A percentile compares a stretch with the other conserved stretches of the same genome.
Evolutionary conservation across 2,329 filamentous ascomycete species (phyloP).

Genomic region (Clonostachys sp.): DNA sequence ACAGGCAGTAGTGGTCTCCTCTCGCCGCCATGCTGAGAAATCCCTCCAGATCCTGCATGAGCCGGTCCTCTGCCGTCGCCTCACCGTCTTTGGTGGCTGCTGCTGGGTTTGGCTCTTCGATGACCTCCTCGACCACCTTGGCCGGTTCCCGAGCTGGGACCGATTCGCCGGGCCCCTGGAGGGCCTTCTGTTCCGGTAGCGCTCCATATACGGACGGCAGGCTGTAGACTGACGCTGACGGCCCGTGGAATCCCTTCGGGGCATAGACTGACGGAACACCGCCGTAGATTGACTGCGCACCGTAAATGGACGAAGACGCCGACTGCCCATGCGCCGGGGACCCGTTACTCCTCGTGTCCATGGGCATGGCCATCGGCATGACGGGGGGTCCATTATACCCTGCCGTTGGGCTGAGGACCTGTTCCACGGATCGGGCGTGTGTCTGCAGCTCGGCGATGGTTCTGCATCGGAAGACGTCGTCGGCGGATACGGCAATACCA

Average conservation of each 20-base stretch:
- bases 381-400: not conserved
- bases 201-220: not conserved
- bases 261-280: not conserved
- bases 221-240: too few relatives aligned
- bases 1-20: constrained; percentile 2
- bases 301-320: not conserved
- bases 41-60: constrained; percentile 2
- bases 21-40: constrained; percentile 1
- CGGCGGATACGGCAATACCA: constrained; percentile 23
- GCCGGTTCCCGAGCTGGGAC: not conserved
- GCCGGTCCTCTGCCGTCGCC: too few relatives aligned
- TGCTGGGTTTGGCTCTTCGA: not conserved
- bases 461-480: constrained; percentile 35
- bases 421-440: constrained; percentile 15
- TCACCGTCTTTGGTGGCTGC: not conserved
- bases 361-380: not conserved
- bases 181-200: not conserved
- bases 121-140: not conserved
- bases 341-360: not conserved
- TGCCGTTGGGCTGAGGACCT: not conserved
- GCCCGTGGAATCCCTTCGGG: not conserved
- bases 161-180: not conserved
- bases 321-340: not conserved
- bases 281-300: too few relatives aligned
- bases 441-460: constrained; percentile 40